Evolutionary conservation across 495 filamentous ascomycete species (phyloP).

Genomic region (Cercophora newfieldiana): DNA sequence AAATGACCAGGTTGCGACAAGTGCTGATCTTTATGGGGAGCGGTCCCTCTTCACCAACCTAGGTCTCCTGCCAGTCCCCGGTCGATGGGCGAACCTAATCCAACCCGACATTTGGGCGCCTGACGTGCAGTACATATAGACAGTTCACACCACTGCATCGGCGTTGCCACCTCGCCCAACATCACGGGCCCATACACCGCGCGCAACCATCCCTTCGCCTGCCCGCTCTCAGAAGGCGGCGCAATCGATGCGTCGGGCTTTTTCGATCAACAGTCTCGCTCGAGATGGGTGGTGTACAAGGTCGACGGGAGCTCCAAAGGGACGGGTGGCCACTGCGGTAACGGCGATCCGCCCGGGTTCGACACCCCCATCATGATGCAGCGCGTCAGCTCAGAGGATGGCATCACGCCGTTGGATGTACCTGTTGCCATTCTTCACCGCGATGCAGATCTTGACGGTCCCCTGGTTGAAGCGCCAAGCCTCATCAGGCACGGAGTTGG

Average conservation of each 20-base stretch:
- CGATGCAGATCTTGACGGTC: conserved; percentile 50
- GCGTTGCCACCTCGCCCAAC: conserved; percentile 46
- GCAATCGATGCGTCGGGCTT: conserved; percentile 60
- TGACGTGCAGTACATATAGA: conserved; percentile 41
- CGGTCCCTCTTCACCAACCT: too few species aligned
- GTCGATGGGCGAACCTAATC: conserved; percentile 29
- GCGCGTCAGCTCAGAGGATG: conserved; percentile 49
- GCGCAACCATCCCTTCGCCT: conserved; percentile 46
- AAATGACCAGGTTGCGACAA: conserved; percentile 33
- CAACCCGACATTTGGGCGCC: conserved; percentile 48
- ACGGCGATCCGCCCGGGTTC: conserved; percentile 47
- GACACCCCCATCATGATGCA: conserved; percentile 62
- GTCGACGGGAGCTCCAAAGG: conserved; percentile 61
- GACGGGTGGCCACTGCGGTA: conserved; percentile 57
- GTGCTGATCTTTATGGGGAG: too few species aligned
- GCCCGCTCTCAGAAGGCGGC: conserved; percentile 51
- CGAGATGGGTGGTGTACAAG: conserved; percentile 60
- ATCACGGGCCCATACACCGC: conserved; percentile 53
- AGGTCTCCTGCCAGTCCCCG: conserved; percentile 15
- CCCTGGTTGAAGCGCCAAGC: conserved; percentile 61
- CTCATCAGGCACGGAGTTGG: conserved; percentile 48
- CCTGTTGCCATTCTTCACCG: conserved; percentile 57
- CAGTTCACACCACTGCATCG: conserved; percentile 53
- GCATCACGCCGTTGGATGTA: conserved; percentile 51
- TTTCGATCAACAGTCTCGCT: conserved; percentile 47